These are phyloP conservation scores for Neurospora sp. DNA, from an alignment of 2,329 filamentous ascomycete genomes.

Conservation along the genomic window DNA sequence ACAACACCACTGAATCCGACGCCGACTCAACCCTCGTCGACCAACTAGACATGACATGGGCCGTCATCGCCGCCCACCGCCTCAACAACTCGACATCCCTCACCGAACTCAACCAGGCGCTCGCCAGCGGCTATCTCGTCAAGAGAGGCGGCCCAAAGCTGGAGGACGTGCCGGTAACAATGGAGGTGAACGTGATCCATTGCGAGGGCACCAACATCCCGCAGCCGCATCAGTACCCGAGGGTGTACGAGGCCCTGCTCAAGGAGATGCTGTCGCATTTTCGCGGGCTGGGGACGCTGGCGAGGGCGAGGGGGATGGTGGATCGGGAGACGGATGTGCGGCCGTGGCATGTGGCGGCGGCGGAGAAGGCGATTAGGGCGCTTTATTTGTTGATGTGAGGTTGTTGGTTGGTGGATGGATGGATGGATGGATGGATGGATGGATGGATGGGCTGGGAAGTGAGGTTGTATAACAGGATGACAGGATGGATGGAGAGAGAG, in stretches of 20 bases:
- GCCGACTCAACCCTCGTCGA: constrained; percentile 62
- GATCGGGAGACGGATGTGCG: constrained; percentile 50
- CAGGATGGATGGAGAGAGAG: not conserved
- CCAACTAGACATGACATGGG: constrained; percentile 66
- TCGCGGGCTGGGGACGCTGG: constrained; percentile 57
- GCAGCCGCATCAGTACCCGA: constrained; percentile 19
- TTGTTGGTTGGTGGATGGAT: not conserved
- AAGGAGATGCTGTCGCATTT: constrained; percentile 63
- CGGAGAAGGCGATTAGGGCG: constrained; percentile 56
- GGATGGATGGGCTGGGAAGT: not conserved
- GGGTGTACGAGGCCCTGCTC: constrained; percentile 53
- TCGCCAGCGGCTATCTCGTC: constrained; percentile 56
- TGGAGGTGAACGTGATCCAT: constrained; percentile 57
- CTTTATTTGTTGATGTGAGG: constrained; percentile 52
- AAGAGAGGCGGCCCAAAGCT: constrained; percentile 47
- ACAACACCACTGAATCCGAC: constrained; percentile 24
- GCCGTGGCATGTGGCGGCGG: constrained; percentile 69
- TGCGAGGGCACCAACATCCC: constrained; percentile 33
- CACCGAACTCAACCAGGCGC: constrained; percentile 44
- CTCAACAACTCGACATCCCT: constrained; percentile 49
- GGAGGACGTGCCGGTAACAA: constrained; percentile 48
- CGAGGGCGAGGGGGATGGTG: constrained; percentile 53
- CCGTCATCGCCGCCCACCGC: constrained; percentile 57
- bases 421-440: not conserved
- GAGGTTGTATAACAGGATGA: not conserved